These are phyloP conservation scores for Epichloe typhina DNA, from an alignment of 2,329 filamentous ascomycete species.

Conservation along the genomic window DNA sequence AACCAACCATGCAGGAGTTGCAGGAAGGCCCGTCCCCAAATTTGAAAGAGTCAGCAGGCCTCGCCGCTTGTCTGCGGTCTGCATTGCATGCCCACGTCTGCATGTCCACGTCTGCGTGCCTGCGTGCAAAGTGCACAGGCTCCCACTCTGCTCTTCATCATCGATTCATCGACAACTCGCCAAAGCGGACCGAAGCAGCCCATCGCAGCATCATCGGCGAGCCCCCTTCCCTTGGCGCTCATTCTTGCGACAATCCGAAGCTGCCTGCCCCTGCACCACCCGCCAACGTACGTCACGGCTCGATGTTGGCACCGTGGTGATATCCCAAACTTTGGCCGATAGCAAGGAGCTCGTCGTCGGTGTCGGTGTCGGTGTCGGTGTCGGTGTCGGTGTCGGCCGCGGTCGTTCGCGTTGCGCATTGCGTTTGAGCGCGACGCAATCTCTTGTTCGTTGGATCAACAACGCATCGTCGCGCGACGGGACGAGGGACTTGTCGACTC, in stretches of 20 bases:
- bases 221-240: background rate
- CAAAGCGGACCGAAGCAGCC: too few species aligned
- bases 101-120: background rate
- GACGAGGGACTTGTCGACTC: background rate
- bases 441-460: background rate
- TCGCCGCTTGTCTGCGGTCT: background rate
- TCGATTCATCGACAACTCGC: background rate
- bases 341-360: too few species aligned
- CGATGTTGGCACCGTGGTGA: background rate
- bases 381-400: too few species aligned
- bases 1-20: slow-evolving; percentile 5
- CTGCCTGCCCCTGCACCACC: background rate
- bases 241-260: background rate
- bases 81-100: background rate
- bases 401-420: background rate
- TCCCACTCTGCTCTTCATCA: slow-evolving; percentile 1
- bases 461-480: background rate
- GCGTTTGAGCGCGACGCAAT: background rate
- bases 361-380: too few species aligned
- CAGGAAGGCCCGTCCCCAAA: slow-evolving; percentile 5
- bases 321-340: background rate
- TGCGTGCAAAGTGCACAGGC: background rate
- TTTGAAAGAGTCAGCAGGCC: too few species aligned
- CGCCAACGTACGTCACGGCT: background rate
- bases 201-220: background rate